Base-by-base conservation (phyloP, 495 filamentous ascomycete species). In the Niebla homalea region DNA sequence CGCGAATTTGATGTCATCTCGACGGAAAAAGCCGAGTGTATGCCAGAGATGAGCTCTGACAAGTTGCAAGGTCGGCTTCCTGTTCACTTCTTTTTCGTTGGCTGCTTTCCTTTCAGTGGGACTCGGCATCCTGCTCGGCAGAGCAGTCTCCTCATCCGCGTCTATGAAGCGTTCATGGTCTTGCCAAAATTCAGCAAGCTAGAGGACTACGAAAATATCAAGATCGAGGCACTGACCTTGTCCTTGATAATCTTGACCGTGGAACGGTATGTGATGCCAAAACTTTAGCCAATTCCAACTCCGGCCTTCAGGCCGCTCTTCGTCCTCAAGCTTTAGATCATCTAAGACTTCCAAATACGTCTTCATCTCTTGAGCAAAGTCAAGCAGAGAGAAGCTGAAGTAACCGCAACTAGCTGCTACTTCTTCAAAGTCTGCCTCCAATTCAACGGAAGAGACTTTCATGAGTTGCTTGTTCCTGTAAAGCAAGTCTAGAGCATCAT, bases 401-500 rank as follows among this genome's bases (percentile, higher is more conserved):
- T 97, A 87, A 3, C 90, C 89, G 59, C 92, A 98, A 40, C 87
- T 90, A 5, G 92, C 92, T 26, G 89, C 87, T 8, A 97, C 88
- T 64, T 98, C 92, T 62, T 98, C 92, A 44, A 94, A 84, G 60
- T 95, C 92, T 5, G 92, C 92, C 52, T 90, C 84, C n/a, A 86
- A 70, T 37, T 81, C 81, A 29, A 84, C 70, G 2, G 77, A 75
- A 26, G 77, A 71, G 4, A 79, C 67, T 48, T 76, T 77, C 36
- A 77, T 75, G 20, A 85, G 68, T 47, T 87, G 80, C 48, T 86
- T 83, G 38, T 72, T 79, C 51, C 78, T 80, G 64, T 97, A 96
- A 14, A 98, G 70, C 45, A 79, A 69, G 46, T 78, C 73, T 2
- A 98, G 71, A 0, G 89, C 87, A 46, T 83, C 77, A 35, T 78